A percentile compares a stretch with the other conserved stretches of the same genome.
These are phyloP conservation scores for Plasmodium relictum DNA, from an alignment of 169 alveolate genomes.

Conservation along the genomic window DNA sequence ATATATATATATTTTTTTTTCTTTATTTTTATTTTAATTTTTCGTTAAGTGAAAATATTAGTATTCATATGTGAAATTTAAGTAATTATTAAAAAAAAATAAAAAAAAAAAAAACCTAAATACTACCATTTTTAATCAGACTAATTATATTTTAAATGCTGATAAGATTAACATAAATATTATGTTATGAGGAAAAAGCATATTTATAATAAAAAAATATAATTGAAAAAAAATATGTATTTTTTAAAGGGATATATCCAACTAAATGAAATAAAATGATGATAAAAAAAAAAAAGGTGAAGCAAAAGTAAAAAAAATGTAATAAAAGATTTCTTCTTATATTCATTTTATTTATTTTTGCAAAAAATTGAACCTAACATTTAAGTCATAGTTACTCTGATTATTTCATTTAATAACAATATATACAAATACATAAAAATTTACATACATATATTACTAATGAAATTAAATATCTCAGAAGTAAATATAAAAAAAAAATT, in stretches of 20 bases:
- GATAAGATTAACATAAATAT: not conserved
- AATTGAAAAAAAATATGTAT: not conserved
- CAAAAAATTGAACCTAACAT: slow-evolving; percentile 17
- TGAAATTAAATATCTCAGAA: no score
- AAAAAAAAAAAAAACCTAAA: slow-evolving; percentile 3
- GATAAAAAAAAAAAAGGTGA: slow-evolving; percentile 59
- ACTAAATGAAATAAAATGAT: slow-evolving; percentile 69
- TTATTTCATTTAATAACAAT: slow-evolving; percentile 47
- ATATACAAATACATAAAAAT: not conserved
- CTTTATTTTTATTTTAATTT: not conserved
- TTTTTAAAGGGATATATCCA: not conserved
- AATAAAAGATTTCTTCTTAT: slow-evolving; percentile 65
- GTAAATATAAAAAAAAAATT: no score
- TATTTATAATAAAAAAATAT: not conserved
- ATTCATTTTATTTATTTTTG: slow-evolving; percentile 35
- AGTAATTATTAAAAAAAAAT: not conserved
- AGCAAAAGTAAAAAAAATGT: slow-evolving; percentile 30
- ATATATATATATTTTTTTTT: slow-evolving; percentile 3
- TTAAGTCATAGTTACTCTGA: slow-evolving; percentile 79
- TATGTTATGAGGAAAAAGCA: not conserved
- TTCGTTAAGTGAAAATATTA: not conserved
- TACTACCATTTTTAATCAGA: not conserved
- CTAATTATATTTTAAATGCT: no score
- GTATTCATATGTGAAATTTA: not conserved
- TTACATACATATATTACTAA: no score